phyloP scores from a whole-genome alignment of 2,329 filamentous ascomycete genomes.

The Exophiala phaeomuriformis region DNA sequence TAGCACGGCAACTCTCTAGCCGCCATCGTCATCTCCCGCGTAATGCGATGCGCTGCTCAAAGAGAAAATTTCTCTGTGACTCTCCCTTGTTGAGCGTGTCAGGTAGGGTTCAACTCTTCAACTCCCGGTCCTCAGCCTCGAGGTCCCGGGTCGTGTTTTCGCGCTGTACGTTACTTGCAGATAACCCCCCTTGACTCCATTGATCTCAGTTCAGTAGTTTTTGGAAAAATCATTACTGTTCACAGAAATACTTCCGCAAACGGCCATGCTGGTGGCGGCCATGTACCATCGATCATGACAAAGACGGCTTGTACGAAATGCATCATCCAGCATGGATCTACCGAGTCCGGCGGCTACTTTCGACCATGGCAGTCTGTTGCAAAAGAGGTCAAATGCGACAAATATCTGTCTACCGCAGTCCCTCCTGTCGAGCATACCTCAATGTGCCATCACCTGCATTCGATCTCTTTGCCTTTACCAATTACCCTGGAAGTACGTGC shows the following conservation, averaged over 20 bases:
- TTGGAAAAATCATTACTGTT: constrained; percentile 5
- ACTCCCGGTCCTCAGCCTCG: not conserved
- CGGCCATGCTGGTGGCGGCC: constrained; percentile 3
- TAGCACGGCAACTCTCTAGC: constrained; percentile 11
- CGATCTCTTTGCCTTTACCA: constrained; percentile 55
- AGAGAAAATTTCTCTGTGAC: constrained; percentile 8
- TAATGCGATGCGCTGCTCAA: constrained; percentile 6
- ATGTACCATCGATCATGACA: constrained; percentile 22
- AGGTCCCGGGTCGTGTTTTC: constrained; percentile 6
- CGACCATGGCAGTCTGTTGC: constrained; percentile 7
- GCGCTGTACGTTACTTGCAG: constrained; percentile 11
- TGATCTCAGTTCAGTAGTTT: constrained; percentile 1
- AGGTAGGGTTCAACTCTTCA: constrained; percentile 10
- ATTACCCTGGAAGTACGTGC: constrained; percentile 50
- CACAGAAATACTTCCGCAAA: constrained; percentile 18
- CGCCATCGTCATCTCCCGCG: constrained; percentile 19
- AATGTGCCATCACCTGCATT: constrained; percentile 57
- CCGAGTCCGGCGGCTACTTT: constrained; percentile 9
- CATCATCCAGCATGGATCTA: constrained; percentile 12
- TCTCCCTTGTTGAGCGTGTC: constrained; percentile 14
- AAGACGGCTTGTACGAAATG: constrained; percentile 14
- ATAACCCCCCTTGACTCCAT: not conserved
- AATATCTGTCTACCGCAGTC: constrained; percentile 21
- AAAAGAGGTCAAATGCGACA: constrained; percentile 14
- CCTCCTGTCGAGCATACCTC: constrained; percentile 29